Base-by-base conservation (phyloP, 306 rosid genomes). In the Crotalaria pallida region DNA sequence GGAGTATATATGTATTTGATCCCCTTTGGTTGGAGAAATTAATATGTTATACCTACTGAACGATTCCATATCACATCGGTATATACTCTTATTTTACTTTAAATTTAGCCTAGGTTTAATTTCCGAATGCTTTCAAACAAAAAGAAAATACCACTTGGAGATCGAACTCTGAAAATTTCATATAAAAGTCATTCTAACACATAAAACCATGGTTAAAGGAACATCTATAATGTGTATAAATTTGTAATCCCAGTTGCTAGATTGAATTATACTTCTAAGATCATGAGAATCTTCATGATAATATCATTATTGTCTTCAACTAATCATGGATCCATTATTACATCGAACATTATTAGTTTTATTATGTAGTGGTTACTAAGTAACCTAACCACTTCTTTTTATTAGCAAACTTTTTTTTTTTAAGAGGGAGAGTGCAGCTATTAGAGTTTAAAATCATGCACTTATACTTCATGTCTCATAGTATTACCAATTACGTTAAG, bases 11-110 rank as follows among this genome's bases (percentile, higher is more conserved):
- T 24, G 3, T 24, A 34, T 64, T 52, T 73, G 48, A 52, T 65
- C 62, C 38, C 33, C 43, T 17, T 80, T 17, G 50, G 21, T 66
- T 50, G 47, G 59, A 76, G 73, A 44, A 51, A 45, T 49, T 50
- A 36, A 67, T 80, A 50, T 33, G 55, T 38, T 49, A 50, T 29
- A 65, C 73, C 67, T 65, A 51, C 75, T 80, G 36, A 49, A 45
- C 24, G 15, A 68, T 60, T 43, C 16, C 55, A 50, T 59, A 26
- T 67, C 24, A 62, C 44, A 21, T 45, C 51, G 18, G 10, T 15
- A 15, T 18, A n/a, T 49, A 16, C 24, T n/a, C n/a, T n/a, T n/a
- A n/a, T n/a, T 68, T 51, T 59, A 40, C 62, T 58, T 48, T 13
- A 44, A 27, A 26, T 58, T 61, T 15, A 43, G 29, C 64, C 48